Conservation (phyloP, 2,329 filamentous ascomycete species). For the Ceratocystiopsis minuta region DNA sequence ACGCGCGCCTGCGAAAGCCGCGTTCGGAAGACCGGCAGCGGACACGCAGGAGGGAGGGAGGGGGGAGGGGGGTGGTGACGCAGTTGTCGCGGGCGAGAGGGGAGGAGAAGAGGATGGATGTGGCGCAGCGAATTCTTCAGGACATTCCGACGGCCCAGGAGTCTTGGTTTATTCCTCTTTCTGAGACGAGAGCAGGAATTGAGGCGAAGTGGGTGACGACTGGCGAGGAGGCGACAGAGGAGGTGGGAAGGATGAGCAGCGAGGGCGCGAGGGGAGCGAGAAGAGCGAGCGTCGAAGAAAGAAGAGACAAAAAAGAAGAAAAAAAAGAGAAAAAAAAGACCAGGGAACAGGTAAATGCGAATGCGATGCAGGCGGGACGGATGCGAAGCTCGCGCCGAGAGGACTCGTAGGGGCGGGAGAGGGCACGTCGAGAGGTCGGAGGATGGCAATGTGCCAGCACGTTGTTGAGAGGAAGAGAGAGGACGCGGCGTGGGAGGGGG, state of each 20-base stretch:
- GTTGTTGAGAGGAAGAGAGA: too few species aligned
- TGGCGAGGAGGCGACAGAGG: background rate
- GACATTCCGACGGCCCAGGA: conserved; percentile 4
- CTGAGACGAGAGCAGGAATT: background rate
- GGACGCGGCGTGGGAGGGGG: too few species aligned
- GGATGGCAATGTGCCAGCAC: too few species aligned
- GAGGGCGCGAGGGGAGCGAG: background rate
- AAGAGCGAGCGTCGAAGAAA: too few species aligned
- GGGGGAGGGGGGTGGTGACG: too few species aligned
- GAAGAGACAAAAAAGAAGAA: background rate
- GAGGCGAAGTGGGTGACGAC: background rate
- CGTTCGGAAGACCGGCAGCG: background rate
- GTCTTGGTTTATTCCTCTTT: too few species aligned
- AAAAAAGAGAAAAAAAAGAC: background rate
- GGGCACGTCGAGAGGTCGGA: too few species aligned
- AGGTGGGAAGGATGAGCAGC: background rate
- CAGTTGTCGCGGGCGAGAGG: background rate
- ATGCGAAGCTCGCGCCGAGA: too few species aligned
- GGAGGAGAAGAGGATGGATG: background rate
- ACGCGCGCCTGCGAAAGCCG: too few species aligned
- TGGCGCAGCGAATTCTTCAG: conserved; percentile 4
- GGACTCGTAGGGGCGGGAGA: too few species aligned
- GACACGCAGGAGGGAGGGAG: background rate
- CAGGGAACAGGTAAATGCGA: too few species aligned
- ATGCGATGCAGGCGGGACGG: background rate